Conservation (phyloP, 257 asterid genomes). For the Solanum corneliomulleri region DNA sequence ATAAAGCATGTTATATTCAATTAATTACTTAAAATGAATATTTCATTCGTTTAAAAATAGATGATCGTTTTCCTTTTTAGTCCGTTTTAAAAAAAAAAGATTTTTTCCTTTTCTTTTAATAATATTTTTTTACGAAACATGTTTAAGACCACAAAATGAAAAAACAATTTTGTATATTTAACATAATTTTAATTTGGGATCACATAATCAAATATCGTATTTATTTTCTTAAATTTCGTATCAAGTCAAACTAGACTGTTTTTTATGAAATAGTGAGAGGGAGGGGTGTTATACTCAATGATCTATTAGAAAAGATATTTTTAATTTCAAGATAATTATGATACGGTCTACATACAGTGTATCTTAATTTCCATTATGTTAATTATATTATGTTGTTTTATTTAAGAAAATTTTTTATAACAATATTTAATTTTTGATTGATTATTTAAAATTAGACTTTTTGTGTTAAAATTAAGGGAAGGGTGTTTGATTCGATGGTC, state of each 20-base stretch:
- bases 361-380: background rate
- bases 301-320: background rate
- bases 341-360: background rate
- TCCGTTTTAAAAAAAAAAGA: no score
- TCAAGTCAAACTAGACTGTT: no score
- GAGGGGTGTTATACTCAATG: background rate
- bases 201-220: no score
- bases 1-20: background rate
- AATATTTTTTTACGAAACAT: accelerated
- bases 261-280: no score
- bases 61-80: no score
- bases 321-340: background rate
- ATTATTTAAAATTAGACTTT: no score
- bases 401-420: background rate
- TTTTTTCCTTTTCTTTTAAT: no score
- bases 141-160: no score
- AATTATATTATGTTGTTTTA: background rate
- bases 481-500: background rate
- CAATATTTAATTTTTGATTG: background rate
- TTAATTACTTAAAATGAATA: background rate
- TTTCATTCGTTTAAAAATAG: no score
- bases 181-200: no score
- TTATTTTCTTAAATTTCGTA: no score
- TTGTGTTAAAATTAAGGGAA: background rate
- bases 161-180: no score